phyloP scores from a whole-genome alignment of 75 land plant genomes.

The Cunninghamia lanceolata region DNA sequence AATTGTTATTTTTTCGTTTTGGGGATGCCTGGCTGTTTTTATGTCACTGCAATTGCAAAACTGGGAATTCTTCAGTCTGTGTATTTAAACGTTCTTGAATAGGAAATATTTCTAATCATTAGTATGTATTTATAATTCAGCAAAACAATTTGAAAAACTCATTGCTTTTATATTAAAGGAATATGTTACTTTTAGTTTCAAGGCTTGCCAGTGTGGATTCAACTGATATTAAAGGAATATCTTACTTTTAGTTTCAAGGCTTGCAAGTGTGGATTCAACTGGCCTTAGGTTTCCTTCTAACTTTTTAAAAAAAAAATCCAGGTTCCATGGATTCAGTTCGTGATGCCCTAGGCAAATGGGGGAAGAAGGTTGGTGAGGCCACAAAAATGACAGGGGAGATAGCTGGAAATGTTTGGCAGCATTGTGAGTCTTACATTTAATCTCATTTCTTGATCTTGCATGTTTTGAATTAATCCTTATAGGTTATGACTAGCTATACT shows the following conservation, averaged over 20 bases:
- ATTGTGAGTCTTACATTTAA: slow-evolving; percentile 48
- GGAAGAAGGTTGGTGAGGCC: slow-evolving; percentile 55
- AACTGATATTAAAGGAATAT: too few species aligned
- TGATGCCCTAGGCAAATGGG: slow-evolving; percentile 57
- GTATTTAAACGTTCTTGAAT: neutral
- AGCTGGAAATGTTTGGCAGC: slow-evolving; percentile 86
- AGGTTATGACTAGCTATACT: neutral
- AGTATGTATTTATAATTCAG: neutral
- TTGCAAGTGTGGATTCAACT: neutral
- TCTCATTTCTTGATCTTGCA: neutral
- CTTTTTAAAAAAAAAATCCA: slow-evolving; percentile 2
- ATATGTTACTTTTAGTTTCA: neutral
- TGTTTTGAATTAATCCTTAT: neutral
- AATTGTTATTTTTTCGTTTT: neutral
- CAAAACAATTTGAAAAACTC: neutral
- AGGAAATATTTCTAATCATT: too few species aligned
- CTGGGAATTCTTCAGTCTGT: neutral
- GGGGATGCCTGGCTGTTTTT: neutral
- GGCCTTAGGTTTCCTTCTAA: neutral
- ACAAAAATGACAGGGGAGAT: slow-evolving; percentile 66
- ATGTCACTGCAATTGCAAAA: neutral
- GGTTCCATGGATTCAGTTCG: slow-evolving; percentile 49
- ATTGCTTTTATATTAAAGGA: neutral
- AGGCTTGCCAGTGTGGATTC: neutral
- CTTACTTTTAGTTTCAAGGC: neutral